Evolutionary conservation across 441 rosid genomes (phyloP), one percentile per base, ranked within the genome.

Genomic region (Jatropha multifida): DNA sequence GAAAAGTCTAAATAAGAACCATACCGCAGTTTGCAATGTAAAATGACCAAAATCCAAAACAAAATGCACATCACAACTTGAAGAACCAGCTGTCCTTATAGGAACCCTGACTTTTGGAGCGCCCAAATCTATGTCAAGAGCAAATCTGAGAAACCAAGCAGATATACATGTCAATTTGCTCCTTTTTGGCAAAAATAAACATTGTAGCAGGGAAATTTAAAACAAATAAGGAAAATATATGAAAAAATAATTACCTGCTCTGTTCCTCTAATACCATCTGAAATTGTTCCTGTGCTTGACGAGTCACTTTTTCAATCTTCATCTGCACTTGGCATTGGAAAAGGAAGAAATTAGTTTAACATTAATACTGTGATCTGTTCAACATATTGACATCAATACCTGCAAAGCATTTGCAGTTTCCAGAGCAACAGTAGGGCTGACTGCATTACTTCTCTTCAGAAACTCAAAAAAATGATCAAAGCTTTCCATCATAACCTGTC

Each of bases 331-430:
- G 56, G 69, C 78, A 68, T 68, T 41, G 64, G 77, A 42, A 44
- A 62, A 74, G 73, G 49, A 52, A 76, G 54, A 49, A 7, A 79
- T 76, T 68, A 84, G 69, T 60, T 72, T 62, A 27, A 26, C 40
- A 32, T 40, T 32, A 40, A 49, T 56, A 8, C 40, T 56, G 59
- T 52, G 5, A 58, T 44, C 7, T 48, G 44, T 51, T 73, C 62
- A 72, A 20, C 42, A 38, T 60, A 73, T 67, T 72, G 74, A 84
- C 74, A 78, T 76, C 78, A 78, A 77, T 90, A 96, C 99, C 99
- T 96, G 99, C 86, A 96, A 86, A 66, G 88, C 99, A 84, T 94
- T 89, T 68, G 99, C 98, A 82, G 99, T 96, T 88, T 96, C 99
- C 84, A 89, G 77, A 41, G 98, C 95, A 85, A 93, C 90, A 76